phyloP scores from a whole-genome alignment of 2,329 filamentous ascomycete species.

The Stagonosporopsis rhizophila region DNA sequence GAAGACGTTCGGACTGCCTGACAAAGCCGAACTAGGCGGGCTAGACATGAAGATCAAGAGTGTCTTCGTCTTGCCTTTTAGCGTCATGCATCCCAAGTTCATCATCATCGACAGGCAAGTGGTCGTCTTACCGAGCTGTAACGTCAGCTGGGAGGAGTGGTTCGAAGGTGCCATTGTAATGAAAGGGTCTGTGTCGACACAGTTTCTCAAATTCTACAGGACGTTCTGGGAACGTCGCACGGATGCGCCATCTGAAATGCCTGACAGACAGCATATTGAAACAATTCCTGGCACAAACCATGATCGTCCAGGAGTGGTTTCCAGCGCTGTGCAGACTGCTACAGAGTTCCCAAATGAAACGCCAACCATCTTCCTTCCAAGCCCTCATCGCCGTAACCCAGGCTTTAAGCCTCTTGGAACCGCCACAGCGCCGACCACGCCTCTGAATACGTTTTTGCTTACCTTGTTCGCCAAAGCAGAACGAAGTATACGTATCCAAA shows the following conservation, averaged over 20 bases:
- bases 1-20: conserved; percentile 68
- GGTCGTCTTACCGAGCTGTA: conserved; percentile 79
- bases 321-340: neutral
- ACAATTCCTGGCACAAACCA: neutral
- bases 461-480: conserved; percentile 66
- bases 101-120: conserved; percentile 72
- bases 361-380: conserved; percentile 73
- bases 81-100: conserved; percentile 89
- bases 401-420: conserved; percentile 59
- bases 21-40: conserved; percentile 60
- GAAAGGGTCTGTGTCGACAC: conserved; percentile 65
- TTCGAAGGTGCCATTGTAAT: conserved; percentile 78
- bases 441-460: conserved; percentile 71
- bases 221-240: conserved; percentile 67
- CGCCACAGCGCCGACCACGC: conserved; percentile 65
- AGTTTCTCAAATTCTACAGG: conserved; percentile 72
- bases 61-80: conserved; percentile 79
- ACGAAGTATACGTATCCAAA: conserved; percentile 71
- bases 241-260: conserved; percentile 2
- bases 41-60: conserved; percentile 77
- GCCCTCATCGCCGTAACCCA: conserved; percentile 74
- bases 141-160: conserved; percentile 89
- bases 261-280: neutral
- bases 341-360: conserved; percentile 30
- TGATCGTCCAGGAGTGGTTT: neutral